A percentile compares a stretch with the other conserved stretches of the same genome.
Evolutionary conservation across 2,329 filamentous ascomycete genomes (phyloP).

Genomic region (Claviceps pusilla): DNA sequence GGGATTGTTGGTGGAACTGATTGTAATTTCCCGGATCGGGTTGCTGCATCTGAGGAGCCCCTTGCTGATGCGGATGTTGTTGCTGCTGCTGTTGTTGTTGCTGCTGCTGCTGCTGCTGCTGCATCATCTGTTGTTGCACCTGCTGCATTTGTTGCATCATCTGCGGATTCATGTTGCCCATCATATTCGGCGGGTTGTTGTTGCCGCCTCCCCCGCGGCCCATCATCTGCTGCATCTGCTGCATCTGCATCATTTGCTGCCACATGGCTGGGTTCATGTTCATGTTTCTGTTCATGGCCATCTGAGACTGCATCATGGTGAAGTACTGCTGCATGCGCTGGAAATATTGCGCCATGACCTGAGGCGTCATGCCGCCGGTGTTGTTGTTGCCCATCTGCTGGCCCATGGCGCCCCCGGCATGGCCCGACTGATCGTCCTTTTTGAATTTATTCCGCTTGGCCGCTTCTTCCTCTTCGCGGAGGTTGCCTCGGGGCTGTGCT

Average conservation of each 20-base stretch:
- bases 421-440: conserved; percentile 28
- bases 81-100: no score
- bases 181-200: conserved; percentile 23
- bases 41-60: conserved; percentile 10
- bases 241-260: conserved; percentile 64
- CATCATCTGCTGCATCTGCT: conserved; percentile 49
- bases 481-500: conserved; percentile 85
- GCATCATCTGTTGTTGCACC: conserved; percentile 27
- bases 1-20: conserved; percentile 32
- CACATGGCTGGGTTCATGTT: conserved; percentile 63
- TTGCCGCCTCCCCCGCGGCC: conserved; percentile 22
- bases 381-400: conserved; percentile 28
- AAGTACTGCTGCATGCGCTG: conserved; percentile 98
- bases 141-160: conserved; percentile 32
- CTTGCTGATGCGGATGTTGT: conserved; percentile 20
- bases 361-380: conserved; percentile 68
- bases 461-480: conserved; percentile 78
- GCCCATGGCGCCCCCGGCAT: conserved; percentile 18
- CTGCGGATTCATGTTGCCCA: conserved; percentile 30
- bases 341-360: conserved; percentile 97
- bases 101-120: conserved; percentile 33
- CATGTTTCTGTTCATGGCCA: conserved; percentile 67
- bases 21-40: conserved; percentile 1
- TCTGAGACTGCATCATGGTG: conserved; percentile 83
- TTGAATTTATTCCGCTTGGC: conserved; percentile 46